phyloP scores from a whole-genome alignment of 2,329 filamentous ascomycete genomes.

The Passalora sequoiae region DNA sequence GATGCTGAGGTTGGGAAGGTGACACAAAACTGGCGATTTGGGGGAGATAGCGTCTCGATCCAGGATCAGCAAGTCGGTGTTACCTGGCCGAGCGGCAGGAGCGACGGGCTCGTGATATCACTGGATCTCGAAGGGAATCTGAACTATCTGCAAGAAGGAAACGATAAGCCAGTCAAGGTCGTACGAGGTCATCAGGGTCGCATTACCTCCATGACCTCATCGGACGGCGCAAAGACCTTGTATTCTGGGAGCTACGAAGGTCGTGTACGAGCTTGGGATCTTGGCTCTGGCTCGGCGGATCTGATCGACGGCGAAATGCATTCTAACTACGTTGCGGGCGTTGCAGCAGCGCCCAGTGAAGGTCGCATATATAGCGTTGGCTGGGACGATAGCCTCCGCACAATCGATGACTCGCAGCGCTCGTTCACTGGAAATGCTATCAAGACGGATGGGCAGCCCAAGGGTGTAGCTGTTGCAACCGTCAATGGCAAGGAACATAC shows the following conservation, averaged over 20 bases:
- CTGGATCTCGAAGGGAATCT: conserved; percentile 83
- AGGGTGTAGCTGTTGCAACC: conserved; percentile 59
- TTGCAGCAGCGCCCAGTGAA: conserved; percentile 52
- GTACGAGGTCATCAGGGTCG: conserved; percentile 88
- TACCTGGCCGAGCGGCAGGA: conserved; percentile 76
- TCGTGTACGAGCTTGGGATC: conserved; percentile 77
- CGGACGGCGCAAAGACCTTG: conserved; percentile 56
- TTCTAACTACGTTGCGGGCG: conserved; percentile 77
- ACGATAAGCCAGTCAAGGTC: conserved; percentile 61
- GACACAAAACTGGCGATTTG: conserved; percentile 78
- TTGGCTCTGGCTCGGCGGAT: conserved; percentile 61
- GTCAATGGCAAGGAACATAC: conserved; percentile 50
- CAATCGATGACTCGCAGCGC: conserved; percentile 66
- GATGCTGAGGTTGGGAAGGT: conserved; percentile 74
- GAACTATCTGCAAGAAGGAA: conserved; percentile 76
- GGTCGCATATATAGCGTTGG: conserved; percentile 72
- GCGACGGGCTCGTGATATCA: conserved; percentile 83
- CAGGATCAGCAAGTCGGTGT: conserved; percentile 90
- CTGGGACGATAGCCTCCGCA: conserved; percentile 89
- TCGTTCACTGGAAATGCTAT: conserved; percentile 66
- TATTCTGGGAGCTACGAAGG: conserved; percentile 94
- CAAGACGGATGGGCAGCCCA: conserved; percentile 74
- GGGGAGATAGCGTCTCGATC: conserved; percentile 67
- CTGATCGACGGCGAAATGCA: conserved; percentile 75
- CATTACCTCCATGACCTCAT: conserved; percentile 69